Evolutionary conservation across 164 flowering plant species (phyloP), one percentile per base, ranked within the genome.

Genomic region (Brasenia schreberi): DNA sequence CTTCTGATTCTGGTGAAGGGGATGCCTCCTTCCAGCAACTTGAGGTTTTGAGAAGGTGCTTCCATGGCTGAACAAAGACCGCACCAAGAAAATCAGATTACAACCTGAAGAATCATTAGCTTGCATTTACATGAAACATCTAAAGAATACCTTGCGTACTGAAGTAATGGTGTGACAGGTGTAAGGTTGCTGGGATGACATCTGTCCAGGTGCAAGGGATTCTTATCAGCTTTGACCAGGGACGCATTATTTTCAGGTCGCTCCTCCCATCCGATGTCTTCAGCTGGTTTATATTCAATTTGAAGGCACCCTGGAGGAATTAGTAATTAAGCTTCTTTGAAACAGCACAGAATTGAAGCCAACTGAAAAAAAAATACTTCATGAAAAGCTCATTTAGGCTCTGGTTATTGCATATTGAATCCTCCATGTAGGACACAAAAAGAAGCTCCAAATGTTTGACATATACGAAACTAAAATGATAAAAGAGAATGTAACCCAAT

Each of bases 141-240:
- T 14, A 49, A 6, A 33, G 39, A 33, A 18, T 33, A 68, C 67
- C 18, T 65, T 18, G 68, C 69, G 60, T 61, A 62, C 18, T 63
- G 78, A 56, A 83, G 63, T 67, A 80, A 71, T 65, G 89, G 84
- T 45, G 84, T 81, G 27, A 64, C 7, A 16, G 85, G 87, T 18
- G 81, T 74, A 63, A 76, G 69, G 66, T 67, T 71, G n/a, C 73
- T 78, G 9, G 74, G 69, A 75, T 79, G 68, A 62, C 59, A 64
- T 33, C 73, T 70, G 69, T 81, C 81, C 27, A 66, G 27, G 1
- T 62, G 65, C 43, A 67, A 64, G 58, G 65, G n/a, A 67, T 71
- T 72, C 9, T 43, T 66, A 61, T 64, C 43, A 42, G 49, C 42
- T 10, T 68, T 69, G n/a, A 64, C 67, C 52, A 52, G 59, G 19